Evolutionary conservation across 2,329 filamentous ascomycete genomes (phyloP), one percentile per base, ranked within the genome.

Genomic region (Microsporum ferrugineum): DNA sequence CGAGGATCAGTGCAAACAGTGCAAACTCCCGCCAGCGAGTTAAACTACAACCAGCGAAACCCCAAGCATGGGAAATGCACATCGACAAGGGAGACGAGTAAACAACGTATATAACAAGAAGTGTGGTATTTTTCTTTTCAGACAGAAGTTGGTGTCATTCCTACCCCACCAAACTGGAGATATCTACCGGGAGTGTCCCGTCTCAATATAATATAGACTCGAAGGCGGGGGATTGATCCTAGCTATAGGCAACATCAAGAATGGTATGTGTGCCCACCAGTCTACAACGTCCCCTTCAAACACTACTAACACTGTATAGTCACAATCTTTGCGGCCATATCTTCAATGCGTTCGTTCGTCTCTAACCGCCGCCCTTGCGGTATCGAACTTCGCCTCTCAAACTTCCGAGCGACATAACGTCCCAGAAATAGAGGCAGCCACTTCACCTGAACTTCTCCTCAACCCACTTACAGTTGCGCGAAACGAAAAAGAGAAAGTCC

Each of bases 371-470:
- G 92, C 94, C 66, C 86, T 99, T 68, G 92, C 90, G 62, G 84
- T 95, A 63, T 92, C 91, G 75, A 95, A 99, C 82, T 99, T 99
- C 77, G 92, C 94, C 65, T 97, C 92, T 57, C 94, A 99, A 78
- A 90, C 89, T 53, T 89, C 91, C 60, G 95, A 99, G 80, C 83
- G 94, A 69, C 94, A 97, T 79, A 99, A 99, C 80, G 92, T 97
- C 53, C 94, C 94, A 64, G 94, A 99, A 76, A 88, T 99, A 70
- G 94, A 99, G 80, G 91, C 92, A 47, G 85, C 86, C 66, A 91
- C 88, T 59, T 96, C 91, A 0, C 94, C 95, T 27, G 94, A 99
- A 80, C 87, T 97, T 63, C 83, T 99, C 27, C 81, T 99, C 63
- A 95, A 94, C 71, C 91, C 92, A 17, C 79, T 99, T 65, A 91